A percentile compares a stretch with the other conserved stretches of the same genome.
phyloP scores from a whole-genome alignment of 805 yeast species.

The Ogataea populi-albae region DNA sequence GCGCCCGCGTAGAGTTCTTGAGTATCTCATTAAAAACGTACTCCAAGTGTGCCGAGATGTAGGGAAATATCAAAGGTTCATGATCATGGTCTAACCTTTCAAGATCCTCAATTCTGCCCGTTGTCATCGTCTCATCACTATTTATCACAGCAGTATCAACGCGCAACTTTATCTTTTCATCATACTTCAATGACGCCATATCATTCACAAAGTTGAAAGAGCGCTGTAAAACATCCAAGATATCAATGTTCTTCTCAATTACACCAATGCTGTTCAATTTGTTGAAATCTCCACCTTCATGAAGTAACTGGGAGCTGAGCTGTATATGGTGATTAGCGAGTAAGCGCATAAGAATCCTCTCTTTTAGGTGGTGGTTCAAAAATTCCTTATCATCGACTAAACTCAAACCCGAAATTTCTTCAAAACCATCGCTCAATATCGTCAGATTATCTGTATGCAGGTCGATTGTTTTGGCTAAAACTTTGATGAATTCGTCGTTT shows the following conservation, averaged over 20 bases:
- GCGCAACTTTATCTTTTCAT: conserved; percentile 59
- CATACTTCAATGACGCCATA: conserved; percentile 79
- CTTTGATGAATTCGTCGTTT: conserved; percentile 49
- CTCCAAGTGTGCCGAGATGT: conserved; percentile 83
- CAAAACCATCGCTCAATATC: conserved; percentile 76
- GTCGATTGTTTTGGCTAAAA: conserved; percentile 59
- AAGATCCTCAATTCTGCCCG: conserved; percentile 33
- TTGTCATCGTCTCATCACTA: conserved; percentile 30
- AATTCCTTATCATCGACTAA: conserved; percentile 38
- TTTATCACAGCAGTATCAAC: conserved; percentile 42
- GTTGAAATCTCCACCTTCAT: conserved; percentile 36
- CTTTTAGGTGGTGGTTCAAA: conserved; percentile 72
- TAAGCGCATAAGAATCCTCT: conserved; percentile 82
- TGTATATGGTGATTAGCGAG: conserved; percentile 82
- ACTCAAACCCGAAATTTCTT: conserved; percentile 43
- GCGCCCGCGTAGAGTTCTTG: conserved; percentile 86
- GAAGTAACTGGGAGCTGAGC: conserved; percentile 44
- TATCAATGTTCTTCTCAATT: conserved; percentile 63
- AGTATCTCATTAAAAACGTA: conserved; percentile 83
- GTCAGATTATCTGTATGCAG: conserved; percentile 85
- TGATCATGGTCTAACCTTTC: conserved; percentile 17
- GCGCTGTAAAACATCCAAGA: conserved; percentile 58
- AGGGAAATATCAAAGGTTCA: conserved; percentile 57
- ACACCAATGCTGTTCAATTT: conserved; percentile 53
- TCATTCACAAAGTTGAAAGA: conserved; percentile 78